Percentiles rank a stretch among this genome's conserved stretches.
Conservation (phyloP, 148 eudicot genomes). For the Cornus controversa region DNA sequence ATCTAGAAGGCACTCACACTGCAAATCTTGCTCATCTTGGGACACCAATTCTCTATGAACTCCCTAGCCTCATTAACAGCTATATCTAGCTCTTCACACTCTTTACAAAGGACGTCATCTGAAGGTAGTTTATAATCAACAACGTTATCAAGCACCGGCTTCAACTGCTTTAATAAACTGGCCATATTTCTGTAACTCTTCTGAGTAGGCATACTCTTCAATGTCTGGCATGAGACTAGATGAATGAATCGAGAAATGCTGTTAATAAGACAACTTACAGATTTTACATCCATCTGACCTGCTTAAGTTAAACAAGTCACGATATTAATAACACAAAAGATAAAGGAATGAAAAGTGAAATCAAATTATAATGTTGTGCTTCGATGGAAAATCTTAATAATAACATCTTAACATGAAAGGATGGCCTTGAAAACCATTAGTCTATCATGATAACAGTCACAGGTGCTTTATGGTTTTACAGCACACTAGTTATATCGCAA, state of each 20-base stretch:
- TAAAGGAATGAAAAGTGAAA: not conserved
- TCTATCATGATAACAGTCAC: not conserved
- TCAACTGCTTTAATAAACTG: constrained; percentile 63
- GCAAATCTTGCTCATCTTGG: constrained; percentile 63
- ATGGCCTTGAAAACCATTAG: not conserved
- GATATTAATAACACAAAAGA: not conserved
- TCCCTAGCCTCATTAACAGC: constrained; percentile 78
- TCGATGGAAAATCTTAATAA: not conserved
- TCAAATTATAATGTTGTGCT: not conserved
- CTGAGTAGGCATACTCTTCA: constrained; percentile 54
- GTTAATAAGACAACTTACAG: constrained; percentile 69
- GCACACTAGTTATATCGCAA: not conserved
- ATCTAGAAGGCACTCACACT: constrained; percentile 54
- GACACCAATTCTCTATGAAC: constrained; percentile 74
- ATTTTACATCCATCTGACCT: constrained; percentile 73
- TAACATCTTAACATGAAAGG: not conserved
- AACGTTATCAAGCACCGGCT: constrained; percentile 62
- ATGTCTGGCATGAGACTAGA: constrained; percentile 68
- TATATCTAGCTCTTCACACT: constrained; percentile 70
- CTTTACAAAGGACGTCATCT: constrained; percentile 53
- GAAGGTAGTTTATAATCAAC: constrained; percentile 39
- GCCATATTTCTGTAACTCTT: constrained; percentile 46
- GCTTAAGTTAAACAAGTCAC: constrained; percentile 17
- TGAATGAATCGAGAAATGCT: constrained; percentile 85
- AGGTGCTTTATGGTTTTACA: not conserved